Evolutionary conservation across 495 filamentous ascomycete species (phyloP).

Genomic region (Talaromyces nanjingensis): DNA sequence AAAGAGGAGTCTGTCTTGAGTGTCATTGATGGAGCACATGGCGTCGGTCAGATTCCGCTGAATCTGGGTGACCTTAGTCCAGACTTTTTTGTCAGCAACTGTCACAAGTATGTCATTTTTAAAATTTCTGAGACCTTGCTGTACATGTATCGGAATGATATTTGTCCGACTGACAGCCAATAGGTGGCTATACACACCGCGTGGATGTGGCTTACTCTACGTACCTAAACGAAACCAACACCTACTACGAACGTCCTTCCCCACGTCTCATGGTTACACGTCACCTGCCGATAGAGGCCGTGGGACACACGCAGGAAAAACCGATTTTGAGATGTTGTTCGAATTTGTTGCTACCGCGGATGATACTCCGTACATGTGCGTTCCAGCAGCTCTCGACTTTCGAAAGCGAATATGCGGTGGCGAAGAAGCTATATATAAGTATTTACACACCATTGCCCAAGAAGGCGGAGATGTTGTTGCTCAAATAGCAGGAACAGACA

Average conservation of each 20-base stretch:
- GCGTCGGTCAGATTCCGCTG: conserved; percentile 68
- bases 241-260: conserved; percentile 65
- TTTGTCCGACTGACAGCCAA: neutral
- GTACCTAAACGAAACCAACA: conserved; percentile 66
- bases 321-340: conserved; percentile 61
- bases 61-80: conserved; percentile 57
- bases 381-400: conserved; percentile 64
- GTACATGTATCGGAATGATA: neutral
- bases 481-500: conserved; percentile 57
- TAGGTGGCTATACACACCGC: conserved; percentile 80
- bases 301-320: conserved; percentile 25
- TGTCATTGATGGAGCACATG: conserved; percentile 76
- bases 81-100: conserved; percentile 80
- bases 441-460: conserved; percentile 49
- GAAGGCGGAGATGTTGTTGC: conserved; percentile 54
- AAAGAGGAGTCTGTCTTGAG: conserved; percentile 54
- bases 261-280: conserved; percentile 57
- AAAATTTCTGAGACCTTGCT: neutral
- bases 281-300: conserved; percentile 5
- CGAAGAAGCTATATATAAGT: conserved; percentile 58
- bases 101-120: conserved; percentile 58
- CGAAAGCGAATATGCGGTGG: conserved; percentile 63
- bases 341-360: conserved; percentile 74
- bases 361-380: conserved; percentile 60
- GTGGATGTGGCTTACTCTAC: conserved; percentile 73